Conservation (phyloP, 2,329 filamentous ascomycete genomes). For the Hortaea werneckii region DNA sequence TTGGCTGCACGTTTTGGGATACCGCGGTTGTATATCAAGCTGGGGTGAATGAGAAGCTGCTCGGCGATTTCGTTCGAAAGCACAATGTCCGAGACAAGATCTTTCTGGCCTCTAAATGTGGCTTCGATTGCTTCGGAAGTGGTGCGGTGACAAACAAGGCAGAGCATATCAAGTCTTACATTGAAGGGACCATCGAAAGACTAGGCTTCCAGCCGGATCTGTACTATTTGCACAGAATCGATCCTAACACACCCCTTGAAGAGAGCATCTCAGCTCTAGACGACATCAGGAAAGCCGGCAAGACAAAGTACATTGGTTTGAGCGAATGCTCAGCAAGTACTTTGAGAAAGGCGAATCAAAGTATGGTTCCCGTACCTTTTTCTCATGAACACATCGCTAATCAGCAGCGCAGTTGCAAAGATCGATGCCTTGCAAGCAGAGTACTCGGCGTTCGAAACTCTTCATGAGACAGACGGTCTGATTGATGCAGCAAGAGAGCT, state of each 20-base stretch:
- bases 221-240: no score
- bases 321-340: slow-evolving; percentile 38
- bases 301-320: slow-evolving; percentile 42
- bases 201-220: no score
- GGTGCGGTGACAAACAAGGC: background rate
- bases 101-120: no score
- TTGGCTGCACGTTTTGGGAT: slow-evolving; percentile 21
- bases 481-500: slow-evolving; percentile 37
- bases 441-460: slow-evolving; percentile 38
- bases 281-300: slow-evolving; percentile 38
- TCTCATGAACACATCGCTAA: background rate
- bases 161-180: no score
- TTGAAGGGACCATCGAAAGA: no score
- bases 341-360: slow-evolving; percentile 37
- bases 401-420: slow-evolving; percentile 27
- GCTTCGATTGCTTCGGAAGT: no score
- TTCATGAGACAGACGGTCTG: slow-evolving; percentile 36
- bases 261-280: slow-evolving; percentile 40
- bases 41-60: slow-evolving; percentile 41
- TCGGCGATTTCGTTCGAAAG: slow-evolving; percentile 42
- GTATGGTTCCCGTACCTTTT: background rate
- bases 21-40: slow-evolving; percentile 35
- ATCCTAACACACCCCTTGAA: slow-evolving; percentile 34
- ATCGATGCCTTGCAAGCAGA: slow-evolving; percentile 44
- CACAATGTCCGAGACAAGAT: slow-evolving; percentile 42